A percentile compares a stretch with the other conserved stretches of the same genome.
Conservation (phyloP, 108 stramenopile genomes). For the Nitzschia inconspicua region DNA sequence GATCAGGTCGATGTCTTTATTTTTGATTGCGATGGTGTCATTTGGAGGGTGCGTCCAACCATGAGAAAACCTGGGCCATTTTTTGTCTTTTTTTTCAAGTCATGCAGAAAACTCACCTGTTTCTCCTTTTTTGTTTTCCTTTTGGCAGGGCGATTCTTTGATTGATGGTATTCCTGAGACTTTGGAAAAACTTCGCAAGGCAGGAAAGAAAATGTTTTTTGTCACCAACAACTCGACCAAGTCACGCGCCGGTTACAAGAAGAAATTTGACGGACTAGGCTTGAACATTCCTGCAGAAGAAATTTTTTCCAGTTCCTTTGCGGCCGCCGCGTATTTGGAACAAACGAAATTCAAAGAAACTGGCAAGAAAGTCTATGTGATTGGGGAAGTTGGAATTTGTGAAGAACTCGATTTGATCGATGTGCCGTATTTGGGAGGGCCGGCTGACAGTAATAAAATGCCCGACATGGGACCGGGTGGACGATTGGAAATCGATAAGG, state of each 20-base stretch:
- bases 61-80: conserved; percentile 5
- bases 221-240: conserved; percentile 99
- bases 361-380: conserved; percentile 95
- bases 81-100: no score
- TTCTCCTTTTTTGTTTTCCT: background rate
- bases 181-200: conserved; percentile 72
- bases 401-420: conserved; percentile 95
- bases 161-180: conserved; percentile 94
- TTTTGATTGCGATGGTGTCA: conserved; percentile 99
- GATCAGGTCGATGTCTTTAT: conserved; percentile 93
- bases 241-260: conserved; percentile 89
- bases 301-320: conserved; percentile 93
- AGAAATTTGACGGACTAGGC: conserved; percentile 92
- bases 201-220: conserved; percentile 95
- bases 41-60: conserved; percentile 88
- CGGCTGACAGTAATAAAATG: conserved; percentile 76
- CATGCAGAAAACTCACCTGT: background rate
- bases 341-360: conserved; percentile 89
- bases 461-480: conserved; percentile 91
- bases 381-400: conserved; percentile 94
- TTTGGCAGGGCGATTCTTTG: conserved; percentile 79
- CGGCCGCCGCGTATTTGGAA: conserved; percentile 97
- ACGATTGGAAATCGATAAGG: conserved; percentile 77
- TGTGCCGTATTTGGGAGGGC: conserved; percentile 93
- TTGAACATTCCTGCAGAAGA: conserved; percentile 88